A percentile compares a stretch with the other conserved stretches of the same genome.
phyloP scores from a whole-genome alignment of 768 basidiomycete genomes.

The Mycena belliarum region DNA sequence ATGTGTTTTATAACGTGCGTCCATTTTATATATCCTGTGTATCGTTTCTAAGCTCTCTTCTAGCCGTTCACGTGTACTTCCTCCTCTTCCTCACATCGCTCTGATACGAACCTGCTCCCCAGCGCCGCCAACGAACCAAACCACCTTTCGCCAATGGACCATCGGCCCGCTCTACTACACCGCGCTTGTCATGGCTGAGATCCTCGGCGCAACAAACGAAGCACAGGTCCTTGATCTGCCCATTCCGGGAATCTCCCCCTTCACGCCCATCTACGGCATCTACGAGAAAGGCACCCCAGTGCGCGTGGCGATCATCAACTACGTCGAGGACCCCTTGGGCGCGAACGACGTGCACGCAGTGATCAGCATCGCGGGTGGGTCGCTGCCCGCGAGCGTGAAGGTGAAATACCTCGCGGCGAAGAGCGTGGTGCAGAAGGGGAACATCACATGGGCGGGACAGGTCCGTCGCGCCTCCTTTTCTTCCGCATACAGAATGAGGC shows the following conservation, averaged over 20 bases:
- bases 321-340: slow-evolving; percentile 42
- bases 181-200: slow-evolving; percentile 46
- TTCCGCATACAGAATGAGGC: too few relatives aligned
- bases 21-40: background rate
- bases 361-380: slow-evolving; percentile 46
- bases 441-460: slow-evolving; percentile 79
- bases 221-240: slow-evolving; percentile 45
- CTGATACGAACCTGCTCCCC: background rate
- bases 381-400: slow-evolving; percentile 43
- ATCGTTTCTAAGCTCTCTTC: background rate
- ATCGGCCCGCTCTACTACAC: slow-evolving; percentile 55
- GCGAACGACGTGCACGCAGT: slow-evolving; percentile 41
- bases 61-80: background rate
- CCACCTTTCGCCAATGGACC: slow-evolving; percentile 49
- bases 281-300: slow-evolving; percentile 27
- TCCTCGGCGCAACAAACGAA: slow-evolving; percentile 34
- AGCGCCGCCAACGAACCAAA: slow-evolving; percentile 50
- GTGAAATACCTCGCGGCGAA: slow-evolving; percentile 54
- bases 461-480: slow-evolving; percentile 32
- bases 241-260: slow-evolving; percentile 31
- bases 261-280: slow-evolving; percentile 47
- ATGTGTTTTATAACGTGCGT: slow-evolving; percentile 47
- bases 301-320: slow-evolving; percentile 51
- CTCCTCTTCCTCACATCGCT: slow-evolving; percentile 22
- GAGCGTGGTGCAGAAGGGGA: slow-evolving; percentile 57